Evolutionary conservation across 192 early-diverging fungal genomes (phyloP), one percentile per base, ranked within the genome.

Genomic region (Pilobolus umbonatus): DNA sequence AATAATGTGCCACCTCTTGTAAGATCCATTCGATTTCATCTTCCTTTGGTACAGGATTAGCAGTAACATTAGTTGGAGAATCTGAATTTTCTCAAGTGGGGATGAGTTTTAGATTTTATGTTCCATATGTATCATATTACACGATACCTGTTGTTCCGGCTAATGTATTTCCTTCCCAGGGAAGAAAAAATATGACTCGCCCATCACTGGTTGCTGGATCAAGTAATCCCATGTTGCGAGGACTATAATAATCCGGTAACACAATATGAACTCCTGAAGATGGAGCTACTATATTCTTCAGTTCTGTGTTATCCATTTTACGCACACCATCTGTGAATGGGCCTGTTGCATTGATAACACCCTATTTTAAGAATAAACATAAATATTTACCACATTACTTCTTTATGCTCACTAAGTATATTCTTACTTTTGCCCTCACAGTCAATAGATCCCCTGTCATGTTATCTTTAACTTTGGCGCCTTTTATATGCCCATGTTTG

Each of bases 21-120:
- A 98, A 75, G 68, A 98, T 95, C 94, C 94, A 98, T 71, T 85
- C 79, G 64, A 98, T 91, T 70, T 98, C 95, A 58, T 88, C 85
- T 76, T 98, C 95, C 50, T 80, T 85, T 8, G 95, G 89, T 69
- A 88, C 75, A 0, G 95, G 95, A 62, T 94, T 84, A 22, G 78
- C 77, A 28, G 88, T 86, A 12, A 98, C 89, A 21, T 78, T 61
- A 44, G 91, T 91, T 15, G 86, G 88, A 30, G 94, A 89, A 70
- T 98, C 90, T 67, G 42, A 11, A 31, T 12, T 25, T 7, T 14
- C 19, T 12, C 1, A 30, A 40, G 1, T n/a, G 9, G 1, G 19
- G 5, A 1, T 43, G 15, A 2, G 12, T 26, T 26, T 31, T 31
- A 22, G 10, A 51, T 17, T 55, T 36, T 21, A 21, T n/a, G n/a